These are phyloP conservation scores for Pythium pyrilobum DNA, from an alignment of 352 stramenopile species.

Conservation along the genomic window DNA sequence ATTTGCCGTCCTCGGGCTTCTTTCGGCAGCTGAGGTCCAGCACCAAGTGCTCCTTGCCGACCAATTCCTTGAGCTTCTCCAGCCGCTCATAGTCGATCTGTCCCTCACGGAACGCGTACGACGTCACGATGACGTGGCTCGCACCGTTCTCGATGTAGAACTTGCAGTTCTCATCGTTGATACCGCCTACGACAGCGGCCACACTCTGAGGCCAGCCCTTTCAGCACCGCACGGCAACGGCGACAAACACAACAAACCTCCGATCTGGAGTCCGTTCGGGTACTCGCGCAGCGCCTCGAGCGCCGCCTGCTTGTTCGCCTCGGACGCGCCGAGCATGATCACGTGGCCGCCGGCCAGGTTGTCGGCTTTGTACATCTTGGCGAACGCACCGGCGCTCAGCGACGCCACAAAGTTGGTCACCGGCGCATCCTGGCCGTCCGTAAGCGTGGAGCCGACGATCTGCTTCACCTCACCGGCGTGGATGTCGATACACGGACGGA, in stretches of 20 bases:
- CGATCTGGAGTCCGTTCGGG: conserved; percentile 93
- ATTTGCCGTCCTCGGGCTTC: conserved; percentile 78
- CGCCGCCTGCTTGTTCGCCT: conserved; percentile 89
- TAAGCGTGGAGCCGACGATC: conserved; percentile 97
- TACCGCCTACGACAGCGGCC: conserved; percentile 39
- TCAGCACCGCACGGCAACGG: too few relatives aligned
- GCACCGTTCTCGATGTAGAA: conserved; percentile 94
- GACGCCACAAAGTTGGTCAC: conserved; percentile 92
- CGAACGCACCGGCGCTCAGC: conserved; percentile 68
- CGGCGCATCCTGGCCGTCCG: conserved; percentile 65
- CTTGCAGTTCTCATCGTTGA: conserved; percentile 91
- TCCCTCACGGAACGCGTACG: conserved; percentile 94
- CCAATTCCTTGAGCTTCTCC: conserved; percentile 50
- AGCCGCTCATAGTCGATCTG: conserved; percentile 85
- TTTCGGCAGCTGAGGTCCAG: conserved; percentile 96
- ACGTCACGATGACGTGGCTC: conserved; percentile 98
- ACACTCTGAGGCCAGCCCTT: neutral
- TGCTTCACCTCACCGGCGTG: conserved; percentile 98
- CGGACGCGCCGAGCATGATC: conserved; percentile 95
- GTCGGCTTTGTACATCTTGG: conserved; percentile 90
- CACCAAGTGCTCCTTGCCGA: conserved; percentile 85
- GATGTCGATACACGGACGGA: conserved; percentile 98
- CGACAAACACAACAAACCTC: conserved; percentile 76
- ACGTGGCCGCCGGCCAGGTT: conserved; percentile 93
- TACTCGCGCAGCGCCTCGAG: conserved; percentile 85